phyloP scores from a whole-genome alignment of 2,329 filamentous ascomycete species.

The Grosmannia clavigera region DNA sequence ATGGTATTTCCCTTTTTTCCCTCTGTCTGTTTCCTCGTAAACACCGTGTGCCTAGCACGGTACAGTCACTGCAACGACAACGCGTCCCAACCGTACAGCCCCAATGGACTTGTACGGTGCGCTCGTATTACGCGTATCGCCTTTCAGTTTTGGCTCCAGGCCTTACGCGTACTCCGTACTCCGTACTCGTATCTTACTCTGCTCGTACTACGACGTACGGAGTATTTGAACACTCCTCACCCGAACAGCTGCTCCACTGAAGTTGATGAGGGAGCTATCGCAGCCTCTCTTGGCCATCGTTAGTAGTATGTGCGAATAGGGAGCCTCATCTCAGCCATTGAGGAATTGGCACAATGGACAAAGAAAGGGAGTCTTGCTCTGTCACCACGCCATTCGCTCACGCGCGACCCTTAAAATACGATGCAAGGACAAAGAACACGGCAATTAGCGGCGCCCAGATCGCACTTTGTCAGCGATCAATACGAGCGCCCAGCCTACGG shows the following conservation, averaged over 20 bases:
- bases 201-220: neutral
- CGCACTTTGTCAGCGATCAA: too few species aligned
- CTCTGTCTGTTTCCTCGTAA: neutral
- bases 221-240: neutral
- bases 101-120: neutral
- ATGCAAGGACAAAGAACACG: neutral
- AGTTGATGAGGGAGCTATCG: neutral
- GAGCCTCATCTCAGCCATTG: neutral
- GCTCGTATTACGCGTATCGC: neutral
- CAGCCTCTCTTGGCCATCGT: neutral
- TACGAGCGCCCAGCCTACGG: too few species aligned
- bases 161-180: neutral
- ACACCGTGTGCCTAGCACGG: neutral
- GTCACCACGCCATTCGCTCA: neutral
- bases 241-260: neutral
- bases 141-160: neutral
- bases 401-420: neutral
- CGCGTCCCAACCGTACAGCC: neutral
- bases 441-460: neutral
- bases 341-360: neutral
- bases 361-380: neutral
- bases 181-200: neutral
- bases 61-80: neutral
- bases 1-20: neutral
- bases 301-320: too few species aligned